Conservation (phyloP, 805 yeast genomes). For the Scheffersomyces stipitis region DNA sequence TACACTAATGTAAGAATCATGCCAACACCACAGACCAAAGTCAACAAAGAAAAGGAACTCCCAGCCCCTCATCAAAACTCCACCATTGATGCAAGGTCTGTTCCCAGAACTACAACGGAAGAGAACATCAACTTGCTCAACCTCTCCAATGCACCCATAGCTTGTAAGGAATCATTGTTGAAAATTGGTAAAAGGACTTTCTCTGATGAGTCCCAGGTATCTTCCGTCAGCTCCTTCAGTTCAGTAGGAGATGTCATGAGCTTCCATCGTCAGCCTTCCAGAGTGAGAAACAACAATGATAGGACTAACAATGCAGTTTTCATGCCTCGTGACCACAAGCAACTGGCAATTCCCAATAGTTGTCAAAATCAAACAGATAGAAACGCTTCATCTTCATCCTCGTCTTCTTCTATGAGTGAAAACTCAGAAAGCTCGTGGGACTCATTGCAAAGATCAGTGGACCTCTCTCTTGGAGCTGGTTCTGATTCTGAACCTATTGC, state of each 20-base stretch:
- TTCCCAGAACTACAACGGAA: constrained; percentile 11
- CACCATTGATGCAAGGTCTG: not conserved
- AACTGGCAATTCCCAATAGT: not conserved
- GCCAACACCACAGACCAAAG: not conserved
- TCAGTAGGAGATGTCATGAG: constrained; percentile 32
- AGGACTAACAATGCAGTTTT: not conserved
- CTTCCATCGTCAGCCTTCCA: constrained; percentile 6
- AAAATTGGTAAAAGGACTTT: constrained; percentile 23
- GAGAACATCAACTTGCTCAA: constrained; percentile 10
- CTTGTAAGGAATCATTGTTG: constrained; percentile 8
- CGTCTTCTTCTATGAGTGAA: not conserved
- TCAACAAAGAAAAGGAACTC: not conserved
- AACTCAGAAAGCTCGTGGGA: constrained; percentile 22
- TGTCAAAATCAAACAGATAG: not conserved
- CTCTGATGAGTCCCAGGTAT: constrained; percentile 37
- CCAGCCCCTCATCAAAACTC: not conserved
- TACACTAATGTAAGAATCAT: constrained; percentile 2
- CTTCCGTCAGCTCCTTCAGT: constrained; percentile 38
- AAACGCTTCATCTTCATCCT: not conserved
- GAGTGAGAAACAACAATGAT: not conserved
- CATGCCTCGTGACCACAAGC: not conserved
- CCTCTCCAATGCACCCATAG: constrained; percentile 11
- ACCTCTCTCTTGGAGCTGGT: constrained; percentile 9
- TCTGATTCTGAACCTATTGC: not conserved
- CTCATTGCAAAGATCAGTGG: constrained; percentile 28